Evolutionary conservation across 139 green algal genomes (phyloP).

Genomic region (Astrephomene gubernaculifera): DNA sequence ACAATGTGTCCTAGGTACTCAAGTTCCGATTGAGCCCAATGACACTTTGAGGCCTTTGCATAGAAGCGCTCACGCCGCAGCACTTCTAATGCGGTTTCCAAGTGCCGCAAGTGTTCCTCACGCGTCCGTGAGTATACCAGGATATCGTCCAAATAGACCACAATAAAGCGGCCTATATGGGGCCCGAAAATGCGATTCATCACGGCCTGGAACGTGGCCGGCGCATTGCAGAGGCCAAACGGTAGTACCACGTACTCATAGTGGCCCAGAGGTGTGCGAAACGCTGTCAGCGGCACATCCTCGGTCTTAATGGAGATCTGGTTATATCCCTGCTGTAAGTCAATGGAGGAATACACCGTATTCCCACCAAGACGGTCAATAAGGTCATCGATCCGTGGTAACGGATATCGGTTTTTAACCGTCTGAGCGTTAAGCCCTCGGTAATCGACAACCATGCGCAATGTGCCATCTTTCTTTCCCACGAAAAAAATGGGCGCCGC

Average conservation of each 20-base stretch:
- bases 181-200: constrained; percentile 58
- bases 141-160: constrained; percentile 70
- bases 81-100: constrained; percentile 44
- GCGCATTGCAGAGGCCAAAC: constrained; percentile 38
- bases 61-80: constrained; percentile 56
- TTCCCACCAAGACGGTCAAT: constrained; percentile 29
- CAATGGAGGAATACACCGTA: background rate
- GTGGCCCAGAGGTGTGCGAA: constrained; percentile 45
- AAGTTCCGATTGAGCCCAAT: constrained; percentile 28
- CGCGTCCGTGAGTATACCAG: constrained; percentile 48
- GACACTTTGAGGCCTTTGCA: constrained; percentile 59
- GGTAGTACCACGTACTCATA: constrained; percentile 53
- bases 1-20: background rate
- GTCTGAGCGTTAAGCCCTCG: constrained; percentile 39
- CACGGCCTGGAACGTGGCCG: constrained; percentile 22
- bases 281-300: constrained; percentile 31
- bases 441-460: no score
- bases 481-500: background rate
- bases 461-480: constrained; percentile 46
- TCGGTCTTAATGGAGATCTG: background rate
- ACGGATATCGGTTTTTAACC: constrained; percentile 43
- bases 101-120: constrained; percentile 58
- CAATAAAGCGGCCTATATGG: constrained; percentile 55
- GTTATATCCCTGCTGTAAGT: constrained; percentile 7
- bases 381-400: no score